These are phyloP conservation scores for Inonotus hispidus DNA, from an alignment of 1,284 basidiomycete species.

Conservation along the genomic window DNA sequence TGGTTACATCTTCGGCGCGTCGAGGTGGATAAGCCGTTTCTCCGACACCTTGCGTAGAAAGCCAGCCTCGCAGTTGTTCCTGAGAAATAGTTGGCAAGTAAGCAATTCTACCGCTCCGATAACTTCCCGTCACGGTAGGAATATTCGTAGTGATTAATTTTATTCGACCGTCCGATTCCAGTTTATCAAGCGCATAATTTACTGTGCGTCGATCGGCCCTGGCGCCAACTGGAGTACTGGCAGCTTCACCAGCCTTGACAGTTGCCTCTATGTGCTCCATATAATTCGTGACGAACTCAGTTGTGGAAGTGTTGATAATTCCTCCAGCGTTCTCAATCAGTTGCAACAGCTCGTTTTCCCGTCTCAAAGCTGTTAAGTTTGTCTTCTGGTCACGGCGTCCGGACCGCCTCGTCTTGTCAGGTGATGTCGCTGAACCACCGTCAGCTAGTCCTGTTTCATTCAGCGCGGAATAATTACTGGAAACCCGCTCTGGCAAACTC, in stretches of 20 bases:
- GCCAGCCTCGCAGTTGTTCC: conserved; percentile 46
- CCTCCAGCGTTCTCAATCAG: conserved; percentile 60
- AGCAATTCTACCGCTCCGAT: conserved; percentile 50
- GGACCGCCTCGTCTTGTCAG: background rate
- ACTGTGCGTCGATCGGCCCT: conserved; percentile 71
- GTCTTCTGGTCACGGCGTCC: conserved; percentile 34
- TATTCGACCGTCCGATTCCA: conserved; percentile 59
- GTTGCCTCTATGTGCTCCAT: conserved; percentile 50
- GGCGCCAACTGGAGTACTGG: conserved; percentile 61
- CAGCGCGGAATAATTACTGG: background rate
- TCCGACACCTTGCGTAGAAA: conserved; percentile 39
- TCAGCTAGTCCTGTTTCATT: too few relatives aligned
- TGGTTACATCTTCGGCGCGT: background rate
- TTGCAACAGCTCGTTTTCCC: conserved; percentile 69
- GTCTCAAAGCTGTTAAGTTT: conserved; percentile 68
- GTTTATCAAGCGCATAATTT: conserved; percentile 47
- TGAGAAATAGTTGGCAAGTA: conserved; percentile 53
- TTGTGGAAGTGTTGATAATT: conserved; percentile 57
- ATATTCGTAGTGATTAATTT: conserved; percentile 61
- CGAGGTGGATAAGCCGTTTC: background rate
- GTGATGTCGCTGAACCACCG: too few relatives aligned
- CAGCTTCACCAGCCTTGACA: conserved; percentile 51
- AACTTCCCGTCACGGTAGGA: conserved; percentile 45
- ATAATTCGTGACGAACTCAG: conserved; percentile 64
- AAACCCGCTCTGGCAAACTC: background rate